Conservation (phyloP, 1,139 yeast species). For the Pneumocystis canis region DNA sequence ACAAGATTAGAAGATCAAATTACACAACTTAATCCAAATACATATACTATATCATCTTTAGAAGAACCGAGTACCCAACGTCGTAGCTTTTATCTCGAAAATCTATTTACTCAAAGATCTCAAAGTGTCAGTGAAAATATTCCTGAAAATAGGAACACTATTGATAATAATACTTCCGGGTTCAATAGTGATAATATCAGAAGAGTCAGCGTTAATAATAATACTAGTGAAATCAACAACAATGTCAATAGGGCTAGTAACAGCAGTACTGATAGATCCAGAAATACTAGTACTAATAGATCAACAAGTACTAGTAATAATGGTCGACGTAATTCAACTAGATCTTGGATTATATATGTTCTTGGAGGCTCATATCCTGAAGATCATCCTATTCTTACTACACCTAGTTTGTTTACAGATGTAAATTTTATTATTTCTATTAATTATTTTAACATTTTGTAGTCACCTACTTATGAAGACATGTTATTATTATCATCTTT, state of each 20-base stretch:
- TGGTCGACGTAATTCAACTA: conserved; percentile 9
- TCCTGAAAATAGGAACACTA: background rate
- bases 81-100: conserved; percentile 1
- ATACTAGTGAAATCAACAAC: background rate
- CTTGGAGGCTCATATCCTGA: conserved; percentile 36
- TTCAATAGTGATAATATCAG: background rate
- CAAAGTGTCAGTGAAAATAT: background rate
- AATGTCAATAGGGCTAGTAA: conserved; percentile 1
- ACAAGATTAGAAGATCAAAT: background rate
- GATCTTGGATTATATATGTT: conserved; percentile 38
- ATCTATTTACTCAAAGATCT: background rate
- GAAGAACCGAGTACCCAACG: background rate
- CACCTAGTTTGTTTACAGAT: conserved; percentile 35
- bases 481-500: conserved; percentile 31
- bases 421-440: background rate
- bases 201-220: background rate
- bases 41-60: background rate
- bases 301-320: conserved; percentile 7
- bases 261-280: background rate
- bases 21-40: background rate
- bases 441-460: background rate
- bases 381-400: conserved; percentile 34
- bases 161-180: background rate
- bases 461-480: conserved; percentile 36
- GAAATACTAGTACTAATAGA: background rate